Base-by-base conservation (phyloP, 805 yeast species). In the Zygosaccharomyces siamensis region DNA sequence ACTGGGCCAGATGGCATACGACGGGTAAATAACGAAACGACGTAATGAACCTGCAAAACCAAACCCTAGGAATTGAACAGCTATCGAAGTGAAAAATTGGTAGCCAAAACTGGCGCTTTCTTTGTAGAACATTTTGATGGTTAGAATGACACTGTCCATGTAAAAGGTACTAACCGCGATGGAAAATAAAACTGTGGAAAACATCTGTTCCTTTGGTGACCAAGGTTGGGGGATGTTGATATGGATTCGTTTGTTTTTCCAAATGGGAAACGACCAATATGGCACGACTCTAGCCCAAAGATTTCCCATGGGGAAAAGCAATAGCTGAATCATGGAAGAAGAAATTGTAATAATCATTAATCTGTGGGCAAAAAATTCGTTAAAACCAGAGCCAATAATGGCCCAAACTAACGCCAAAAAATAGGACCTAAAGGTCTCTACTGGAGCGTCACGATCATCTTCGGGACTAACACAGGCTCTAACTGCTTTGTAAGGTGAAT, bases 31-130 rank as follows among this genome's bases (percentile, higher is more conserved):
- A 2, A 73, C 73, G 28, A 83, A 76, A 50, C 77, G 75, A 58
- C 84, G 74, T 73, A 81, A 73, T 18, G 83, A 58, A 43, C 85
- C 83, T 5, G 88, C 86, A 61, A 83, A 75, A 1, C 86, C 83
- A 58, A 80, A 78, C 21, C 89, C 89, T 54, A 83, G 66, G 52
- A 78, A 79, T 59, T 81, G 83, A 1, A 86, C 73, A 2, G 84
- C 73, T 3, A 81, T 53, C 1, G 77, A 66, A 30, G 83, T 68
- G 31, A 80, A 55, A 11, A 81, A 54, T 63, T 80, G 83, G 62
- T 74, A 84, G 0, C 80, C 77, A 62, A 77, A 73, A 12, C 54
- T 48, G 10, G 68, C 67, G 63, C 55, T 45, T 36, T 66, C 58
- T 12, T 59, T 47, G 54, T 68, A 66, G 52, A 60, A 66, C 12